A percentile compares a stretch with the other conserved stretches of the same genome.
Evolutionary conservation across 2,329 filamentous ascomycete species (phyloP).

Genomic region (Coniella lustricola): DNA sequence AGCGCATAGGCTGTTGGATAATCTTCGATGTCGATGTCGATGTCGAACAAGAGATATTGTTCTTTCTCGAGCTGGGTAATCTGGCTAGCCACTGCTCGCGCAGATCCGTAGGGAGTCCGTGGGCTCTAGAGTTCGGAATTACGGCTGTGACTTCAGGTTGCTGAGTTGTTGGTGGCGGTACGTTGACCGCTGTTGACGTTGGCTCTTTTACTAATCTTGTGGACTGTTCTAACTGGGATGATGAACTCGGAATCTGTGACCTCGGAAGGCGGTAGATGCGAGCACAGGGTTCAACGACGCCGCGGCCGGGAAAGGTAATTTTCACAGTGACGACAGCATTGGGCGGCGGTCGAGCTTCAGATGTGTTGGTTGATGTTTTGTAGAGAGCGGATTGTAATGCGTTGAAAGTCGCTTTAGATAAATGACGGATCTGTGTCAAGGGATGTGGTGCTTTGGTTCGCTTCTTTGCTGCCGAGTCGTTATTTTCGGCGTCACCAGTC

Average conservation of each 20-base stretch:
- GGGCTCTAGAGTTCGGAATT: conserved; percentile 23
- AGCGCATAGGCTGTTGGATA: conserved; percentile 22
- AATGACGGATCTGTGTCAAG: conserved; percentile 27
- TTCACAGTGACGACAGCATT: conserved; percentile 52
- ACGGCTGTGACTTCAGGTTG: conserved; percentile 41
- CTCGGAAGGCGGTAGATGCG: conserved; percentile 86
- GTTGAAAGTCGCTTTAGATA: conserved; percentile 31
- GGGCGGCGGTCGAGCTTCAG: conserved; percentile 26
- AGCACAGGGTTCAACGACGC: conserved; percentile 63
- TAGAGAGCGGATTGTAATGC: conserved; percentile 12
- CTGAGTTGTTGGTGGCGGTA: conserved; percentile 22
- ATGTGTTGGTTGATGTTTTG: conserved; percentile 16
- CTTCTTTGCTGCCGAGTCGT: neutral
- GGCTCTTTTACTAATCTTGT: too few relatives aligned
- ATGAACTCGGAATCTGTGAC: too few relatives aligned
- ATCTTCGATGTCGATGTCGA: conserved; percentile 16
- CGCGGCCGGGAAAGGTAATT: conserved; percentile 61
- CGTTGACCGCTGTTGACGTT: conserved; percentile 19
- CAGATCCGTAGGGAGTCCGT: conserved; percentile 40
- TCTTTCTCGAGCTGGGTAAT: conserved; percentile 17
- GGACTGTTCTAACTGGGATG: too few relatives aligned
- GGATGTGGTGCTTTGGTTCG: conserved; percentile 12
- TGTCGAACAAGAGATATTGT: conserved; percentile 20
- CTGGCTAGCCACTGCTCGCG: conserved; percentile 61
- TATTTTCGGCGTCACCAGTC: conserved; percentile 2